Conservation (phyloP, 2,329 filamentous ascomycete species). For the Paracoccidioides lutzii region DNA sequence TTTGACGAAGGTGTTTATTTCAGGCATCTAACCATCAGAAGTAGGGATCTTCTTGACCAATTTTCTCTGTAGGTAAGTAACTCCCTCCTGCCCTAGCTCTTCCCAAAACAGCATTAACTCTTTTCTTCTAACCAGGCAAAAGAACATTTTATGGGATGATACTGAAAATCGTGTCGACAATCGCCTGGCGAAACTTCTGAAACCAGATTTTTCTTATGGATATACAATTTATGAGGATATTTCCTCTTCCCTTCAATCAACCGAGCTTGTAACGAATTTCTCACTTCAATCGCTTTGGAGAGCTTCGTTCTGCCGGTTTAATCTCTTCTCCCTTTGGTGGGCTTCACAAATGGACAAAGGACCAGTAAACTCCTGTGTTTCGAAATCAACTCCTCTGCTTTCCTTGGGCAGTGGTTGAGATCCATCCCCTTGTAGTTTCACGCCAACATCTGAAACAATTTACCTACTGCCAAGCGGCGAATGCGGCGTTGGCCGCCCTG, state of each 20-base stretch:
- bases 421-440: not conserved
- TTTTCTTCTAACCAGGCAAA: not conserved
- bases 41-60: not conserved
- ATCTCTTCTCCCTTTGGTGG: not conserved
- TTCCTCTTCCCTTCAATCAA: not conserved
- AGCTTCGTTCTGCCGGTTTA: not conserved
- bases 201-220: not conserved
- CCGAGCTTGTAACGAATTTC: not conserved
- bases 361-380: not conserved
- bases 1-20: not conserved
- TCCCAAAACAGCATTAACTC: not conserved
- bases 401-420: not conserved
- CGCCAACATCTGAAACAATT: not conserved
- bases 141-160: not conserved
- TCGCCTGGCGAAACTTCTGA: not conserved
- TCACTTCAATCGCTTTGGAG: not conserved
- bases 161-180: not conserved
- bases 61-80: conserved; percentile 1
- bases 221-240: not conserved
- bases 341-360: not conserved
- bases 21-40: not conserved
- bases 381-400: not conserved
- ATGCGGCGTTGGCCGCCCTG: not conserved
- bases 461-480: not conserved
- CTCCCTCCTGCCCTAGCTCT: not conserved